A percentile compares a stretch with the other conserved stretches of the same genome.
Conservation (phyloP, 2,329 filamentous ascomycete genomes). For the Rosellinia necatrix region DNA sequence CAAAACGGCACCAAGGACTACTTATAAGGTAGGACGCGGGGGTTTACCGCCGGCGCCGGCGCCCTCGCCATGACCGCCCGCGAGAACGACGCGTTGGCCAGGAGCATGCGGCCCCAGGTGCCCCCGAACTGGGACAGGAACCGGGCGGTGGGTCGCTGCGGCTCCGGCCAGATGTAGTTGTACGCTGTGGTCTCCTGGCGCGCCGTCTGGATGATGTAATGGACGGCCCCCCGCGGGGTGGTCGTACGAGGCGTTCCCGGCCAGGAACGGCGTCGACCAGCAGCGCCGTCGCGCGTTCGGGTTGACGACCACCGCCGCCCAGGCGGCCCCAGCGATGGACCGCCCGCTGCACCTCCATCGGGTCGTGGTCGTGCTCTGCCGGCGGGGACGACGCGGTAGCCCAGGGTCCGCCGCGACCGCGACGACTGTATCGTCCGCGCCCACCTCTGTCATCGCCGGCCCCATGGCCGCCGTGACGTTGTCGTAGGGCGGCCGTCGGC, state of each 20-base stretch:
- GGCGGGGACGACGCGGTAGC: slow-evolving; percentile 55
- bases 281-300: slow-evolving; percentile 63
- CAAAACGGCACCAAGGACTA: neutral
- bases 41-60: neutral
- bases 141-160: slow-evolving; percentile 52
- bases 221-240: slow-evolving; percentile 61
- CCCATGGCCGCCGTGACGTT: slow-evolving; percentile 59
- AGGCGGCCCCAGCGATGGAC: slow-evolving; percentile 64
- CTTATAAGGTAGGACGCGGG: slow-evolving; percentile 30
- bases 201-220: slow-evolving; percentile 59
- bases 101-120: slow-evolving; percentile 46
- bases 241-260: slow-evolving; percentile 62
- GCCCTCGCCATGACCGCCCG: slow-evolving; percentile 38
- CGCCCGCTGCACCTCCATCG: slow-evolving; percentile 58
- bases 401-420: slow-evolving; percentile 47
- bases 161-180: slow-evolving; percentile 57
- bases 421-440: slow-evolving; percentile 49
- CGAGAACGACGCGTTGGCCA: slow-evolving; percentile 46
- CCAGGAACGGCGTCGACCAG: slow-evolving; percentile 58
- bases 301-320: slow-evolving; percentile 66
- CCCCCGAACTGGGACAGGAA: slow-evolving; percentile 55
- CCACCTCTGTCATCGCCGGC: slow-evolving; percentile 53
- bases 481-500: slow-evolving; percentile 55
- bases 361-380: slow-evolving; percentile 59
- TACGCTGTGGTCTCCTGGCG: slow-evolving; percentile 60